Conservation (phyloP, 208 protist genomes). For the Strigomonas culicis region DNA sequence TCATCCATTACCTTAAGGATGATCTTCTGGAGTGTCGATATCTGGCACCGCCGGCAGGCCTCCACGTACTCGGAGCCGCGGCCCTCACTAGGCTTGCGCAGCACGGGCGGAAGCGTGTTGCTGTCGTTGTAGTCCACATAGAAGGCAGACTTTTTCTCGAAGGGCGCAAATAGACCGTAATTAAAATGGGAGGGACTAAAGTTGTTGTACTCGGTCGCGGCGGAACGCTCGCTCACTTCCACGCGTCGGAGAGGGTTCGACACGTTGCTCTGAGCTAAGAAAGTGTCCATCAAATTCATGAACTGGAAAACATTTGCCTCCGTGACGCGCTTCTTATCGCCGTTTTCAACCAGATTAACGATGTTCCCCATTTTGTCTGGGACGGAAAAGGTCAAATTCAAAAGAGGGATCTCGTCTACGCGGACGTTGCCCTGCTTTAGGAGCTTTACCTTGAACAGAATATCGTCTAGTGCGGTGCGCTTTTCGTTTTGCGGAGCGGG, state of each 20-base stretch:
- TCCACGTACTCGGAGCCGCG: constrained; percentile 27
- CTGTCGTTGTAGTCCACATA: constrained; percentile 75
- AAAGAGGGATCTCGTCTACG: constrained; percentile 34
- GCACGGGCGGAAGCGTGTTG: constrained; percentile 51
- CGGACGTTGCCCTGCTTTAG: constrained; percentile 36
- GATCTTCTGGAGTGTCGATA: constrained; percentile 38
- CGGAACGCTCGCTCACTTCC: constrained; percentile 25
- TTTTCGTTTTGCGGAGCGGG: constrained; percentile 16
- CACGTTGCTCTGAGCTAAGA: too few species aligned
- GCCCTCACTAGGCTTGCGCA: constrained; percentile 24
- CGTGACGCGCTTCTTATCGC: constrained; percentile 65
- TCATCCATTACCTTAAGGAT: constrained; percentile 35
- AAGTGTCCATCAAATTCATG: constrained; percentile 57
- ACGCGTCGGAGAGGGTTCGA: constrained; percentile 62
- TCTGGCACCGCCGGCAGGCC: constrained; percentile 35
- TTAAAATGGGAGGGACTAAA: constrained; percentile 82
- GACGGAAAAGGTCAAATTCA: constrained; percentile 69
- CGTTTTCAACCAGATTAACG: constrained; percentile 66
- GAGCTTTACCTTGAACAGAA: constrained; percentile 40
- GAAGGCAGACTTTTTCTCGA: constrained; percentile 45
- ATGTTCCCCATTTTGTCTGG: constrained; percentile 44
- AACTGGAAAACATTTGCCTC: constrained; percentile 65
- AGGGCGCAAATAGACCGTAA: constrained; percentile 70
- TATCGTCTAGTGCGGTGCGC: constrained; percentile 25
- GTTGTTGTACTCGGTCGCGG: constrained; percentile 37